Evolutionary conservation across 2,329 filamentous ascomycete species (phyloP).

Genomic region (Basipetospora chlamydospora): DNA sequence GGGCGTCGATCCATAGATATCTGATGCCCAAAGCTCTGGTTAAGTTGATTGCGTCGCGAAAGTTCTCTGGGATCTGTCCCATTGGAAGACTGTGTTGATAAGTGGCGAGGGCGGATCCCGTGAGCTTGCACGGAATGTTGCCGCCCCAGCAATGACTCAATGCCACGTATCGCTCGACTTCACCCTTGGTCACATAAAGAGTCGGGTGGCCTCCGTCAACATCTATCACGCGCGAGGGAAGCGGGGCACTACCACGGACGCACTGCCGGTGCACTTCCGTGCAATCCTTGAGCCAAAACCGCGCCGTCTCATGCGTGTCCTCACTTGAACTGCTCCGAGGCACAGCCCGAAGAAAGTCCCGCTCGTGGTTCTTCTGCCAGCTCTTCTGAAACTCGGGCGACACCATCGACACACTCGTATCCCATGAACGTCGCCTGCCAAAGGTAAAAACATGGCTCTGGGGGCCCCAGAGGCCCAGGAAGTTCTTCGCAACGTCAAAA

Average conservation of each 20-base stretch:
- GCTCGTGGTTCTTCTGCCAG: background rate
- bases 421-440: background rate
- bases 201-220: background rate
- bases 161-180: conserved; percentile 1
- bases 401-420: background rate
- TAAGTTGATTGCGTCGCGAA: conserved; percentile 6
- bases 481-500: background rate
- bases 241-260: background rate
- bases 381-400: background rate
- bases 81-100: conserved; percentile 5
- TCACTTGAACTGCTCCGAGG: background rate
- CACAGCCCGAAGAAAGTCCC: background rate
- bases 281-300: background rate
- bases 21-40: conserved; percentile 1
- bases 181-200: background rate
- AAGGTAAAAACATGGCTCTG: background rate
- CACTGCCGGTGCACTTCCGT: background rate
- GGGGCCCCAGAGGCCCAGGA: background rate
- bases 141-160: conserved; percentile 8
- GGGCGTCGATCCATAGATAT: conserved; percentile 8
- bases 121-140: background rate
- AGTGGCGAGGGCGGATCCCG: background rate
- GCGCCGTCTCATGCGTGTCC: background rate
- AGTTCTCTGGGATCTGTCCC: conserved; percentile 2
- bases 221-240: background rate